Base-by-base conservation (phyloP, 140 eudicot genomes). In the Oenanthe javanica region DNA sequence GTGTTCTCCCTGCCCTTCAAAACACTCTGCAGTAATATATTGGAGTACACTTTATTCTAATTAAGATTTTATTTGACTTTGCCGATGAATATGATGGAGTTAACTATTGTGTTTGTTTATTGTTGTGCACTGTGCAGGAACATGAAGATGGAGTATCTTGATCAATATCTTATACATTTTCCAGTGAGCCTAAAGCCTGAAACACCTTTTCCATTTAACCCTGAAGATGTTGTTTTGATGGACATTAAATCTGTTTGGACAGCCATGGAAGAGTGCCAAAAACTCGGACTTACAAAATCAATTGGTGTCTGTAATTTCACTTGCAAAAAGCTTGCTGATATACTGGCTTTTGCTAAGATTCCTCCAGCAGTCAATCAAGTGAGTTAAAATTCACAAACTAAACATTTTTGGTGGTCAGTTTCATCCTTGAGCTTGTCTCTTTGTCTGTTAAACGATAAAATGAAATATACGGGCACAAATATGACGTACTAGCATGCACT, bases 211-310 rank as follows among this genome's bases (percentile, higher is more conserved):
- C 69, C 36, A 1, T 0, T 0, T 8, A 61, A 9, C 5, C 36
- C 69, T 61, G 69, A 61, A 61, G 69, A 61, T 21, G 36, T 61
- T n/a, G 31, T 61, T 61, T 1, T 36, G 31, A 61, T 61, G 1
- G 69, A 61, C 36, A n/a, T 61, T 23, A 61, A 61, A 61, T n/a
- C 69, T 9, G 69, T 61, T 8, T 61, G 69, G 69, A 7, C 36
- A n/a, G 69, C 69, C 69, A 61, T 61, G 69, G 69, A 61, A n/a
- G 31, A 61, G 69, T 61, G 69, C 36, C 69, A 61, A 61, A 61
- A 8, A 61, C 69, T 61, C 7, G 69, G 69, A 1, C 69, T 61
- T 21, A 9, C 69, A n/a, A 61, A 61, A 61, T n/a, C 69, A 2
- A 61, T 61, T 8, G 69, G 69, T 61, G 69, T 61, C 69, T n/a